Conservation (phyloP, 305 asterid species). For the Vinca major region DNA sequence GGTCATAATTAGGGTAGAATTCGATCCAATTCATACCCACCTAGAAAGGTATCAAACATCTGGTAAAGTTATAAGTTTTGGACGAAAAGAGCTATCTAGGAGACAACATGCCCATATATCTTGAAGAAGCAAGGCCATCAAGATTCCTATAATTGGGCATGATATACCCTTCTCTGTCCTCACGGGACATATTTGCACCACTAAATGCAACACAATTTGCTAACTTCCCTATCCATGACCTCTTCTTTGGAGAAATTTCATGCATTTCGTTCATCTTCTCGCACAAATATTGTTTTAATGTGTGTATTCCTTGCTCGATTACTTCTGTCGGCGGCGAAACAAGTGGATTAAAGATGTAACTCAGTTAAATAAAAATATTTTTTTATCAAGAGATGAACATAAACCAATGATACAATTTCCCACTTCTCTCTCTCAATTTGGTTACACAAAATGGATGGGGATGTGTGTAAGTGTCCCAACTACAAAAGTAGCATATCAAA, state of each 20-base stretch:
- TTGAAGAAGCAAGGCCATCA: conserved; percentile 52
- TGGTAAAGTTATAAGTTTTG: conserved; percentile 16
- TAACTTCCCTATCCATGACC: conserved; percentile 71
- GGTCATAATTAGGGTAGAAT: no score
- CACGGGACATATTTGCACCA: conserved; percentile 33
- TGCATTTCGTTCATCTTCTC: conserved; percentile 50
- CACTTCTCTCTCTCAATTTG: no score
- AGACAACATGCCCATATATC: conserved; percentile 61
- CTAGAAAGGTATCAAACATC: neutral
- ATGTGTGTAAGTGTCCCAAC: no score
- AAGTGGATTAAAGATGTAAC: conserved; percentile 13
- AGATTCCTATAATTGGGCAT: conserved; percentile 34
- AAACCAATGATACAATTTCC: no score
- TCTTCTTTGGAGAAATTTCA: conserved; percentile 32
- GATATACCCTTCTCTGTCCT: conserved; percentile 24
- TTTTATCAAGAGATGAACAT: no score
- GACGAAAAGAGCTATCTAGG: conserved; percentile 68
- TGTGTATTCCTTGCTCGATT: conserved; percentile 50
- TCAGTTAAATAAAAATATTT: no score
- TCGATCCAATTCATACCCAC: no score
- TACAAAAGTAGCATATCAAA: no score
- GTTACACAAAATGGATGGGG: no score
- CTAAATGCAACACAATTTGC: conserved; percentile 27
- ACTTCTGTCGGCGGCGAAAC: conserved; percentile 58
- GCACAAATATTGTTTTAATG: conserved; percentile 52